phyloP scores from a whole-genome alignment of 2,329 filamentous ascomycete species.

The Madurella mycetomatis region DNA sequence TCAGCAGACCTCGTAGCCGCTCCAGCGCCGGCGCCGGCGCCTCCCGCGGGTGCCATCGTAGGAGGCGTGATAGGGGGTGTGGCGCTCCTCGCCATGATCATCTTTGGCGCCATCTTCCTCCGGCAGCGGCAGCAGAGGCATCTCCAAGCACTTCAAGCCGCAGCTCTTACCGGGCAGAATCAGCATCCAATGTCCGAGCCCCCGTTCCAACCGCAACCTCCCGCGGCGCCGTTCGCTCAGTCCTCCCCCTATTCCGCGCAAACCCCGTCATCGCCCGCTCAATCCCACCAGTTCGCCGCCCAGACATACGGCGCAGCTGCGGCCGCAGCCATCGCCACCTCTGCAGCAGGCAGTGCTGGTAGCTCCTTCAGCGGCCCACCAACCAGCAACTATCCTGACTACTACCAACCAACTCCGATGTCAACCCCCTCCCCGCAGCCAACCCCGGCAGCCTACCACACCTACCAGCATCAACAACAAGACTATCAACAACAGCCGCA shows the following conservation, averaged over 20 bases:
- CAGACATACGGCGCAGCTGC: conserved; percentile 1
- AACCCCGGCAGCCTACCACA: not conserved
- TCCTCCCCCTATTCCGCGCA: conserved; percentile 1
- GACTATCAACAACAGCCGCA: not conserved
- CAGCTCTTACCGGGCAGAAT: not conserved
- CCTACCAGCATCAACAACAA: not conserved
- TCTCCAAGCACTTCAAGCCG: not conserved
- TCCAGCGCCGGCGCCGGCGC: not conserved
- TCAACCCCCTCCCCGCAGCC: not conserved
- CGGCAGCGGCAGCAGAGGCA: conserved; percentile 12
- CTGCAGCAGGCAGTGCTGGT: not conserved
- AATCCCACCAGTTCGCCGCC: not conserved
- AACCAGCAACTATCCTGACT: not conserved
- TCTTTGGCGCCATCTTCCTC: conserved; percentile 16
- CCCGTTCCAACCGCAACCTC: not conserved
- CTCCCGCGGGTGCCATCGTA: conserved; percentile 22
- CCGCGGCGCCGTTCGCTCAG: not conserved
- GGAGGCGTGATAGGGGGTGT: conserved; percentile 23
- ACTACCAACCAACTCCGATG: not conserved
- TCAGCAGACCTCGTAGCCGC: not conserved
- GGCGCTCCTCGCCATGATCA: conserved; percentile 18
- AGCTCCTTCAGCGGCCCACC: not conserved
- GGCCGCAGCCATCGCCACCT: not conserved
- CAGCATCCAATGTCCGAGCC: conserved; percentile 2
- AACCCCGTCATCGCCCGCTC: not conserved